Base-by-base conservation (phyloP, 352 stramenopile species). In the Pythium oligandrum region DNA sequence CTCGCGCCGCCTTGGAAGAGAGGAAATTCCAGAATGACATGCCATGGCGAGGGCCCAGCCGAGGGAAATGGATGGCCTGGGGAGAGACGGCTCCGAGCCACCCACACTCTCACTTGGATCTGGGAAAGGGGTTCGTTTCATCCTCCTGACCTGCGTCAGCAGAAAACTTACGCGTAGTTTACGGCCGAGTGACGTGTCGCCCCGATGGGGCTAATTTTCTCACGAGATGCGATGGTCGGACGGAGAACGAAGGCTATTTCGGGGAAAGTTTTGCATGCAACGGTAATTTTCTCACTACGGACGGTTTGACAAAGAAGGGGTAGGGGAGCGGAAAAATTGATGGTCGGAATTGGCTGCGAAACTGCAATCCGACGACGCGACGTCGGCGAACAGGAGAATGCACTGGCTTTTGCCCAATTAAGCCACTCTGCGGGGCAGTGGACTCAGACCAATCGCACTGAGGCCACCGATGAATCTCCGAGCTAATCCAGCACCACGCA, bases 1-100 rank as follows among this genome's bases (percentile, higher is more conserved):
- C 48, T 42, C 47, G 33, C 55, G 55, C 48, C 42, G 58, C 50
- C 55, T 63, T 63, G 69, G 69, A 72, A 72, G 73, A 66, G 62
- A 73, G 78, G 66, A 81, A 90, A 88, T 88, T 90, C 75, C 77
- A 75, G 83, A 90, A 85, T 90, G 80, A 83, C 11, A 55, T 8
- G 38, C 38, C 7, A 8, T 42, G 38, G 7, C 7, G 7, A 42
- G 36, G 38, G 11, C 45, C 45, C 50, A 57, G 57, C 50, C 49
- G 44, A 17, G 34, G 39, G 30, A 48, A 57, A 36, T 36, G 33
- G 32, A 35, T 6, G 45, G 10, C 33, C 17, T 8, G 45, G 7
- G 33, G 42, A 32, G 50, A 6, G 43, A 10, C 11, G 17, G 17
- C 17, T 26, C 17, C 17, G 17, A 26, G 17, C 17, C 17, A 26